Percentiles rank a stretch among this genome's conserved stretches.
These are phyloP conservation scores for Colletotrichum abscissum DNA, from an alignment of 2,329 filamentous ascomycete species.

Conservation along the genomic window DNA sequence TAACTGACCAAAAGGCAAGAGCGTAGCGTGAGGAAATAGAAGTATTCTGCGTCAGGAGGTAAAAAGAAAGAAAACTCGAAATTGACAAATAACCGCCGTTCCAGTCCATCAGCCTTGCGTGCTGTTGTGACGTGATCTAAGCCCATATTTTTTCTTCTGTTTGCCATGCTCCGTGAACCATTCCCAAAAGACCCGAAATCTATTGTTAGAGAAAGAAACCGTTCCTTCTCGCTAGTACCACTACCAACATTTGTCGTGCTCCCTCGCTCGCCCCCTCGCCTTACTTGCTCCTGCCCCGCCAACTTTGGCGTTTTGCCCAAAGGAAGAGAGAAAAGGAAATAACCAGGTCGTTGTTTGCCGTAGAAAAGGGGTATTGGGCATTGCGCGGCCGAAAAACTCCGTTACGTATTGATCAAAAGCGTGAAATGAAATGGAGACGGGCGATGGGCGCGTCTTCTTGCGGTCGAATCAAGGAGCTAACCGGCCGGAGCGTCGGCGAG, in stretches of 20 bases:
- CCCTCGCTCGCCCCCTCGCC: background rate
- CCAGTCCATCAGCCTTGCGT: constrained; percentile 28
- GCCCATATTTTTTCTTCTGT: constrained; percentile 27
- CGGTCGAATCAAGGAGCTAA: background rate
- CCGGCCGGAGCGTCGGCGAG: background rate
- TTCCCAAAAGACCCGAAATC: constrained; percentile 21
- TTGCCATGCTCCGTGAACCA: constrained; percentile 30
- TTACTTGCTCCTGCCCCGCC: background rate
- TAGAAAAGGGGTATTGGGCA: constrained; percentile 12
- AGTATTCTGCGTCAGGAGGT: background rate
- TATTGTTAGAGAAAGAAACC: constrained; percentile 26
- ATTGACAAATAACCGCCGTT: constrained; percentile 30
- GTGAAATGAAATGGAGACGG: constrained; percentile 1
- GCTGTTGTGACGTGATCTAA: constrained; percentile 30
- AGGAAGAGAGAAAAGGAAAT: background rate
- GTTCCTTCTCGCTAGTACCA: background rate
- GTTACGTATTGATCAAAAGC: constrained; percentile 5
- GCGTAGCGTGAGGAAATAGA: background rate
- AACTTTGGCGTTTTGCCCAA: background rate
- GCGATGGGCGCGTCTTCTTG: background rate
- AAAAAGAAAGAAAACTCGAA: constrained; percentile 17
- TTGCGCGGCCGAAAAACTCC: constrained; percentile 18
- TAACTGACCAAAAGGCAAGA: background rate
- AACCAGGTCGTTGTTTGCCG: background rate
- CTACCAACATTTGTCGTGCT: background rate